These are phyloP conservation scores for Turritis glabra DNA, from an alignment of 345 rosid genomes.

Conservation along the genomic window DNA sequence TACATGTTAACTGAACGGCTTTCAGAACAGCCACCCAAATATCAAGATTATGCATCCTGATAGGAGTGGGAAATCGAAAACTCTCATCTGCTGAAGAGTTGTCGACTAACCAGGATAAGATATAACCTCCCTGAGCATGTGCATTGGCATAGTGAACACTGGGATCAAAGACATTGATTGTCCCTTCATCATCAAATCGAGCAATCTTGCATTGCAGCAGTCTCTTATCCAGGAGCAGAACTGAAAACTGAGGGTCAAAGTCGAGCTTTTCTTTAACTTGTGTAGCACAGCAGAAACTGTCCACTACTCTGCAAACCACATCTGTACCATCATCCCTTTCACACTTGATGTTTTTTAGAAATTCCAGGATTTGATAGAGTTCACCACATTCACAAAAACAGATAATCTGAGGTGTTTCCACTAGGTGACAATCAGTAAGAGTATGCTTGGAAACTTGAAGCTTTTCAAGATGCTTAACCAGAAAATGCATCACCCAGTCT, in stretches of 20 bases:
- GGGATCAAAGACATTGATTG: neutral
- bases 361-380: neutral
- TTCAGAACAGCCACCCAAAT: constrained; percentile 11
- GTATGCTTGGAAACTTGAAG: neutral
- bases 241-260: constrained; percentile 1
- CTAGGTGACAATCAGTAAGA: constrained; percentile 12
- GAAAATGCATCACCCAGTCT: neutral
- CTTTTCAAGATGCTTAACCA: neutral
- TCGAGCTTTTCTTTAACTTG: constrained; percentile 19
- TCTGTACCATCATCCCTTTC: neutral
- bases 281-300: neutral
- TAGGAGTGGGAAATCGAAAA: neutral
- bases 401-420: constrained; percentile 8
- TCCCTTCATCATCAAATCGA: neutral
- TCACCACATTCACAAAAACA: constrained; percentile 4
- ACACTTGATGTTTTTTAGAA: neutral
- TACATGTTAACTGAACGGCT: neutral
- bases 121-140: constrained; percentile 4
- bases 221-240: constrained; percentile 14
- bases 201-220: constrained; percentile 8
- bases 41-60: constrained; percentile 13
- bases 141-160: neutral
- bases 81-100: neutral
- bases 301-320: neutral
- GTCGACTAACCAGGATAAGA: neutral